A percentile compares a stretch with the other conserved stretches of the same genome.
Conservation (phyloP, 352 stramenopile species). For the Phytophthora litchii region DNA sequence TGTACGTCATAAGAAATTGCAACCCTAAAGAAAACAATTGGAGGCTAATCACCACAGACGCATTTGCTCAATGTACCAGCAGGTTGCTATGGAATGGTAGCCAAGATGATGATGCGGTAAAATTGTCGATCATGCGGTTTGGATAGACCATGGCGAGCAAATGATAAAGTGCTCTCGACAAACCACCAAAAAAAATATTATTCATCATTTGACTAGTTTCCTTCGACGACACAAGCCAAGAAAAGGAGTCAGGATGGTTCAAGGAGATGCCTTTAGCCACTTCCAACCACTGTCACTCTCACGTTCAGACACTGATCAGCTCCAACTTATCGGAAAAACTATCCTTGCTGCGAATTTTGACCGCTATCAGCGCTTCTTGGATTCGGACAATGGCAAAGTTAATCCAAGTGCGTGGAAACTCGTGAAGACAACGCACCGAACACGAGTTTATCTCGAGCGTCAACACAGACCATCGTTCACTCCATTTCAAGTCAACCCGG, state of each 20-base stretch:
- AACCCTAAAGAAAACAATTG: not conserved
- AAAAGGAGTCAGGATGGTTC: not conserved
- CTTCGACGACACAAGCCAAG: not conserved
- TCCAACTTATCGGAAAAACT: conserved; percentile 25
- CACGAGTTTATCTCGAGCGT: conserved; percentile 26
- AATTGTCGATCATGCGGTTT: not conserved
- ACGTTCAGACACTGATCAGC: conserved; percentile 12
- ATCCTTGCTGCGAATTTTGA: conserved; percentile 35
- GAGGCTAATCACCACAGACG: not conserved
- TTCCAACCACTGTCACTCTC: conserved; percentile 33
- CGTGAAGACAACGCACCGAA: conserved; percentile 20
- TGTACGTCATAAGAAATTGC: not conserved
- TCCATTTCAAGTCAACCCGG: conserved; percentile 6
- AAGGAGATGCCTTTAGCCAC: conserved; percentile 20
- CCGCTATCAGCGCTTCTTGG: conserved; percentile 35
- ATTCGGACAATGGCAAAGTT: conserved; percentile 13
- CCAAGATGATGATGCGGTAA: no score
- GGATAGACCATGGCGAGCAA: not conserved
- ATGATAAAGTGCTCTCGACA: not conserved
- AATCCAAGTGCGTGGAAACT: conserved; percentile 30
- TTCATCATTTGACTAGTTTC: conserved; percentile 6
- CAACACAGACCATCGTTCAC: conserved; percentile 2
- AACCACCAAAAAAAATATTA: not conserved
- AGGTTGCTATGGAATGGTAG: not conserved
- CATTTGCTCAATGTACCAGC: not conserved